Evolutionary conservation across 2,329 filamentous ascomycete genomes (phyloP).

Genomic region (Leptographium wingfieldii): DNA sequence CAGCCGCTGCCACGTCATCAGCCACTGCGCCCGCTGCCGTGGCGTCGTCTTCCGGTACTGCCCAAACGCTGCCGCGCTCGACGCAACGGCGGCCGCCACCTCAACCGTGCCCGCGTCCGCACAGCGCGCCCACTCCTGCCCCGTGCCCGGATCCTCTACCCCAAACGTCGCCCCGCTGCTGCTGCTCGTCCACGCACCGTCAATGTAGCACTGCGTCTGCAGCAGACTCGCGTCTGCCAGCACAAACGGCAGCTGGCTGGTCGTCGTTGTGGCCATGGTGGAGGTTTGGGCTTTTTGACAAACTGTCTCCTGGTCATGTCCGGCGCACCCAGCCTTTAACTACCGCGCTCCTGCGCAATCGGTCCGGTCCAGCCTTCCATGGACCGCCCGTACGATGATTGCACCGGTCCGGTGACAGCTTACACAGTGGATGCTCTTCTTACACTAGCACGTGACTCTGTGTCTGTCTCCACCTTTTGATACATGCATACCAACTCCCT

Average conservation of each 20-base stretch:
- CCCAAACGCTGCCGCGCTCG: constrained; percentile 23
- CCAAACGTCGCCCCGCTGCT: not conserved
- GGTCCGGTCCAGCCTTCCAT: too few species aligned
- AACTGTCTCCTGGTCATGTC: too few species aligned
- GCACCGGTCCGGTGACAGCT: too few species aligned
- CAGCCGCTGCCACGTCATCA: constrained; percentile 23
- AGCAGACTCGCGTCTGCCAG: not conserved
- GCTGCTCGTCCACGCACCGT: not conserved
- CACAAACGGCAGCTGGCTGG: not conserved
- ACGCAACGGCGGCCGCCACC: constrained; percentile 23
- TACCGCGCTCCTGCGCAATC: too few species aligned
- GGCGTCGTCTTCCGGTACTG: constrained; percentile 24
- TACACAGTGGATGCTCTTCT: too few species aligned
- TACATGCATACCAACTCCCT: too few species aligned
- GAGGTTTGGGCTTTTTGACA: too few species aligned
- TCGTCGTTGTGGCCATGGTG: too few species aligned
- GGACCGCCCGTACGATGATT: too few species aligned
- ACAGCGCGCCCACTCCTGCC: too few species aligned
- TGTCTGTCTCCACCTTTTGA: too few species aligned
- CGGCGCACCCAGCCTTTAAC: too few species aligned
- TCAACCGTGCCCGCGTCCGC: constrained; percentile 14
- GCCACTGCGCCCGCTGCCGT: constrained; percentile 20
- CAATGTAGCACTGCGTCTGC: not conserved
- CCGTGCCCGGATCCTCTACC: not conserved
- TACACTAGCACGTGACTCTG: not conserved